Base-by-base conservation (phyloP, 345 rosid species). In the Ceriops decandra region DNA sequence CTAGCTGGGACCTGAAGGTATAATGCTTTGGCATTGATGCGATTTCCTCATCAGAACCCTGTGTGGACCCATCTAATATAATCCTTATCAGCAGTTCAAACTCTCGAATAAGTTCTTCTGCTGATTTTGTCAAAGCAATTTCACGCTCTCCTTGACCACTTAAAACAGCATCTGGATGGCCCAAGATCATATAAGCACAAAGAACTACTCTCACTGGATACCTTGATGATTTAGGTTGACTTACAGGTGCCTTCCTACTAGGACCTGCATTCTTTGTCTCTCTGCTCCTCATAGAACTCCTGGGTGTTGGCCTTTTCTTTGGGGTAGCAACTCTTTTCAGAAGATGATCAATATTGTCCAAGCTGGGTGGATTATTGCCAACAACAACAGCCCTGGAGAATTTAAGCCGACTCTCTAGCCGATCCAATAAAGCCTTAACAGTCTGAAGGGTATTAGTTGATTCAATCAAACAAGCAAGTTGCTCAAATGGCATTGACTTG, bases 121-220 rank as follows among this genome's bases (percentile, higher is more conserved):
- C 92, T 46, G 97, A 84, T 63, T 75, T 74, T 46, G 88, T 82
- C 73, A 92, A 81, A 77, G 93, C 79, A 72, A 76, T 80, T 81
- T 95, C 98, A 54, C 83, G 93, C 68, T 86, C 92, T 62, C 99
- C 99, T 74, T 77, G 97, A 52, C 89, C 85, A 67, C 97, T 95
- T 68, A 92, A 83, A 68, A 95, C 99, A 20, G 96, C 97, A 80
- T 95, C 97, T 21, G 99, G 97, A 82, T 91, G 99, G 36, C 97
- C 93, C 63, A 95, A 74, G 77, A 92, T 90, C 98, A 95, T 95
- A 84, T 88, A 95, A n/a, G 99, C 96, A 82, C 93, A 88, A 52
- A 95, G 95, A 72, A 84, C 86, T 57, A 95, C 81, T 80, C 99
- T 86, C 35, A 88, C 93, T 7, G 96, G 93, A 84, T 88, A 95